These are phyloP conservation scores for Fraxinus anomala DNA, from an alignment of 257 asterid species.

Conservation along the genomic window DNA sequence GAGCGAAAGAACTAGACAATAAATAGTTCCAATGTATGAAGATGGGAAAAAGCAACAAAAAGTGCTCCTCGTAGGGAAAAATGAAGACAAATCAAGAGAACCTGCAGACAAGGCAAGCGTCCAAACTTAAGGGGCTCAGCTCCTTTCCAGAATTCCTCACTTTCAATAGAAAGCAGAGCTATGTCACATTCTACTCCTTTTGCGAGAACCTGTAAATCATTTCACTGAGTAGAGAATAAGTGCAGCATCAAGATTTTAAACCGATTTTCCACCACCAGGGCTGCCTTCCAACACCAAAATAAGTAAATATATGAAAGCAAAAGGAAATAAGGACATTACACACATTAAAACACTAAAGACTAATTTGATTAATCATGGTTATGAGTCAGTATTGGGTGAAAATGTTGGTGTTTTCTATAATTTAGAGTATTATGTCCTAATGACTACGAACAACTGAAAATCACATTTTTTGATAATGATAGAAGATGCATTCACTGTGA, in stretches of 20 bases:
- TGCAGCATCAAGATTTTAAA: background rate
- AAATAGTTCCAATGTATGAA: background rate
- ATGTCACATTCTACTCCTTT: conserved; percentile 87
- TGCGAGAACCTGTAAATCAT: conserved; percentile 70
- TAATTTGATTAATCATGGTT: conserved; percentile 6
- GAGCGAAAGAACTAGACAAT: conserved; percentile 4
- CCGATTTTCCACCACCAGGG: background rate
- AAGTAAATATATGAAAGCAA: background rate
- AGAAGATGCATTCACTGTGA: background rate
- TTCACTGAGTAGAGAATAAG: conserved; percentile 26
- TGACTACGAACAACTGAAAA: conserved; percentile 12
- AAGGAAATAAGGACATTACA: background rate
- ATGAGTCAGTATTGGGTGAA: conserved; percentile 7
- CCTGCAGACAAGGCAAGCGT: conserved; percentile 79
- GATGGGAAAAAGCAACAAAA: background rate
- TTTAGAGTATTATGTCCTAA: conserved; percentile 6
- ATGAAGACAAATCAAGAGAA: conserved; percentile 32
- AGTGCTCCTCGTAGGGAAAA: conserved; percentile 9
- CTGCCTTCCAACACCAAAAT: background rate
- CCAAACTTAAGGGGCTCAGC: conserved; percentile 77
- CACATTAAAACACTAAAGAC: background rate
- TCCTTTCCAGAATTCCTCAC: conserved; percentile 82
- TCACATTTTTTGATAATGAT: background rate
- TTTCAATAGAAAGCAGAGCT: conserved; percentile 86
- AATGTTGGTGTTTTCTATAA: background rate